Base-by-base conservation (phyloP, 306 rosid species). In the Amphicarpaea edgeworthii region DNA sequence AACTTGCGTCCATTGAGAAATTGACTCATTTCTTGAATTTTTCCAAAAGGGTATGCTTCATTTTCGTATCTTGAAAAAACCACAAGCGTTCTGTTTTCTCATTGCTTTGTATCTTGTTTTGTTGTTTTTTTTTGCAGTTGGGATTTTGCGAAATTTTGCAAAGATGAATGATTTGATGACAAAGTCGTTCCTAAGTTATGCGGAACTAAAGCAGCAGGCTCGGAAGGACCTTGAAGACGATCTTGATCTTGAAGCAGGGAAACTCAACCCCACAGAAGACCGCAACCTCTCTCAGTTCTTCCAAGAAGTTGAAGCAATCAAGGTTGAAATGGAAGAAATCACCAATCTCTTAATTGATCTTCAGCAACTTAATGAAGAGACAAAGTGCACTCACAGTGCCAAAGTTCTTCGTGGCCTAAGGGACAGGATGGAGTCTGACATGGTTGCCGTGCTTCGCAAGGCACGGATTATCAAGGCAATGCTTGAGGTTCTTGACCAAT, bases 161-260 rank as follows among this genome's bases (percentile, higher is more conserved):
- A 93, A 85, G 70, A 94, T 94, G 98, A 91, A 94, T 82, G 98
- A 94, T 79, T 81, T 94, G 85, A 90, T 94, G 96, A 94, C 98
- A 16, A 87, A 87, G 68, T 91, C 97, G 49, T 91, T 94, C 82
- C 53, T 94, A 90, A 94, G 85, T 91, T 94, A 94, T 89, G 97
- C 83, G 78, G 97, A 91, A 73, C 62, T 94, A 72, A 94, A 88
- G 95, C 87, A 83, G 61, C 98, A 88, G 65, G 92, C 91, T 3
- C 72, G 26, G 82, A 88, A 71, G 69, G 98, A 94, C 67, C 41
- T 81, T 72, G 90, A 87, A 81, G 58, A 77, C 3, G 89, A 79
- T 28, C 69, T 76, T 75, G 97, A 87, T 72, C 26, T 88, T 32
- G 98, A 91, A 85, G 63, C 83, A 34, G 93, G 91, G 79, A 80